A percentile compares a stretch with the other conserved stretches of the same genome.
phyloP scores from a whole-genome alignment of 176 grass and related monocot genomes.

The Hordeum marinum region DNA sequence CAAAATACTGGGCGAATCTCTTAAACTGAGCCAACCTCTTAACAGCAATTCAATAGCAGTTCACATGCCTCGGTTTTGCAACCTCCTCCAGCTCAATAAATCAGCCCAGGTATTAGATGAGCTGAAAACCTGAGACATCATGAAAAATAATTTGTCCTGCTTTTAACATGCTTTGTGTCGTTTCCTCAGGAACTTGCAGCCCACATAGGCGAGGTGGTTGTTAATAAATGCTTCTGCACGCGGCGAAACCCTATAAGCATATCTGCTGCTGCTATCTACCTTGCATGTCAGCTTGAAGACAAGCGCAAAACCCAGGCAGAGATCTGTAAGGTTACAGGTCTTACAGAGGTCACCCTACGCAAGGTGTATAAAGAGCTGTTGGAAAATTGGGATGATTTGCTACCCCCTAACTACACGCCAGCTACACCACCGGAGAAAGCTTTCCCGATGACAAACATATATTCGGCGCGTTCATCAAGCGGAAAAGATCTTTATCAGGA shows the following conservation, averaged over 20 bases:
- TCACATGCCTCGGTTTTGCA: constrained; percentile 99
- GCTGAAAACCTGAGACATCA: neutral
- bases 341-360: constrained; percentile 93
- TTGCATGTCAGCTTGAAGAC: constrained; percentile 96
- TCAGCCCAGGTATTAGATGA: constrained; percentile 77
- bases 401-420: constrained; percentile 82
- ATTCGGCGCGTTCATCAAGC: constrained; percentile 52
- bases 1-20: constrained; percentile 91
- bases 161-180: neutral
- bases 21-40: constrained; percentile 93
- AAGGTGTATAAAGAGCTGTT: constrained; percentile 99
- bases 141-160: neutral
- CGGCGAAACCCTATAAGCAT: constrained; percentile 94
- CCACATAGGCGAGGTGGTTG: constrained; percentile 92
- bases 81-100: constrained; percentile 92
- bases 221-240: constrained; percentile 97
- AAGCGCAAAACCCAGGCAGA: constrained; percentile 97
- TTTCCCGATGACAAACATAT: constrained; percentile 79
- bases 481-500: constrained; percentile 66
- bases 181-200: constrained; percentile 79
- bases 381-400: constrained; percentile 95
- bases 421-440: constrained; percentile 89
- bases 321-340: constrained; percentile 94
- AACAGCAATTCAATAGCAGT: constrained; percentile 98
- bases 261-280: constrained; percentile 95